Conservation (phyloP, 805 yeast species). For the Sugiyamaella chiloensis region DNA sequence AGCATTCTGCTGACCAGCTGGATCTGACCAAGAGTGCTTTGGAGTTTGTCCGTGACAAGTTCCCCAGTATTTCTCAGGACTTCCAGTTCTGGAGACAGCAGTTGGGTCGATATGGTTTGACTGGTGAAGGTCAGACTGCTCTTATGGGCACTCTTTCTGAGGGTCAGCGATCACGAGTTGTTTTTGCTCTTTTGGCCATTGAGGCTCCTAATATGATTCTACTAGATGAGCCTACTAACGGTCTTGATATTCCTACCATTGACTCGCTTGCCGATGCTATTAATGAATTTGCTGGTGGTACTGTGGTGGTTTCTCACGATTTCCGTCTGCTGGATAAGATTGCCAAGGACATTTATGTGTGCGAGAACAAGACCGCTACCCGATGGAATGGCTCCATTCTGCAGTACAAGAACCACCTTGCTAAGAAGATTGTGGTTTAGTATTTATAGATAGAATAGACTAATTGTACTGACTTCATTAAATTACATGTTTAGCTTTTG, state of each 20-base stretch:
- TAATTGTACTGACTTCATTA: too few species aligned
- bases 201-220: slow-evolving; percentile 92
- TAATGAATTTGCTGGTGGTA: slow-evolving; percentile 94
- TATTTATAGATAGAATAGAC: slow-evolving; percentile 6
- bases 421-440: slow-evolving; percentile 59
- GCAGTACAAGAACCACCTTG: slow-evolving; percentile 91
- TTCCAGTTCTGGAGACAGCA: slow-evolving; percentile 95
- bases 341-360: slow-evolving; percentile 95
- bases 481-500: too few species aligned
- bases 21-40: slow-evolving; percentile 93
- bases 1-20: slow-evolving; percentile 97
- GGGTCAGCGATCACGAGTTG: slow-evolving; percentile 99
- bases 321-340: slow-evolving; percentile 96
- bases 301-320: slow-evolving; percentile 97
- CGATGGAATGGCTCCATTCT: slow-evolving; percentile 93
- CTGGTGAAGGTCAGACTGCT: slow-evolving; percentile 98
- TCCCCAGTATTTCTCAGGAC: slow-evolving; percentile 87
- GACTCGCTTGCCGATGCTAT: slow-evolving; percentile 98
- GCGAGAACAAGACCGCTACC: slow-evolving; percentile 92
- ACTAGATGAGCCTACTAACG: slow-evolving; percentile 99
- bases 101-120: slow-evolving; percentile 95
- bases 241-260: slow-evolving; percentile 96
- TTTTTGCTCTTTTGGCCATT: slow-evolving; percentile 90
- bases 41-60: slow-evolving; percentile 95
- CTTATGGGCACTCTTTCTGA: slow-evolving; percentile 98